Percentiles rank a stretch among this genome's conserved stretches.
Conservation (phyloP, 176 grass and related monocot genomes). For the Secale cereale region DNA sequence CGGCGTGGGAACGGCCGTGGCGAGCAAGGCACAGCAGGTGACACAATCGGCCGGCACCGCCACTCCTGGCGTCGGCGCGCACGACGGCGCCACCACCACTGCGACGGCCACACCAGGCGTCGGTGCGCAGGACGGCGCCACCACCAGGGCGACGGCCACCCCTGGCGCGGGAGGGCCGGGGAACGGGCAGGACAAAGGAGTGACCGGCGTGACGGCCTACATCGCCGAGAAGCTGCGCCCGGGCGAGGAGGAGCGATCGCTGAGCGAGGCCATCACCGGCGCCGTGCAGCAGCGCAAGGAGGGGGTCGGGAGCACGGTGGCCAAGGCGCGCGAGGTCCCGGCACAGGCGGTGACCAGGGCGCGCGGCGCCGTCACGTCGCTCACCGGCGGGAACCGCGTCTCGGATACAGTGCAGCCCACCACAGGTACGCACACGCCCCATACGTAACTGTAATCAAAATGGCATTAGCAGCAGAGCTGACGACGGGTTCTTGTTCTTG, state of each 20-base stretch:
- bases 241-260: slow-evolving; percentile 54
- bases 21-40: slow-evolving; percentile 32
- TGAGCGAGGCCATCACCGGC: slow-evolving; percentile 62
- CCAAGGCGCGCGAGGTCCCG: slow-evolving; percentile 15
- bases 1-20: slow-evolving; percentile 36
- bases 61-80: slow-evolving; percentile 1
- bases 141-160: not conserved
- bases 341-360: slow-evolving; percentile 27
- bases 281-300: slow-evolving; percentile 55
- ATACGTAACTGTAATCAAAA: not conserved
- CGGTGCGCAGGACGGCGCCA: not conserved
- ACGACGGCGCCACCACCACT: not conserved
- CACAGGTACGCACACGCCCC: not conserved
- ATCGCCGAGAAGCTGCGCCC: slow-evolving; percentile 75
- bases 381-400: slow-evolving; percentile 43
- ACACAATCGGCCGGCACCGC: not conserved
- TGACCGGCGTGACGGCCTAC: slow-evolving; percentile 38
- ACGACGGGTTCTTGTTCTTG: not conserved
- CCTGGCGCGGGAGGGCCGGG: not conserved
- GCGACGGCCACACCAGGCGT: not conserved
- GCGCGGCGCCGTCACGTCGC: slow-evolving; percentile 51
- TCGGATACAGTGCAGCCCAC: slow-evolving; percentile 34
- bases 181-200: slow-evolving; percentile 46
- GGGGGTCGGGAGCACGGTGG: slow-evolving; percentile 17
- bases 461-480: not conserved